Conservation (phyloP, 208 protist species). For the Herpetomonas samuelpessoai region DNA sequence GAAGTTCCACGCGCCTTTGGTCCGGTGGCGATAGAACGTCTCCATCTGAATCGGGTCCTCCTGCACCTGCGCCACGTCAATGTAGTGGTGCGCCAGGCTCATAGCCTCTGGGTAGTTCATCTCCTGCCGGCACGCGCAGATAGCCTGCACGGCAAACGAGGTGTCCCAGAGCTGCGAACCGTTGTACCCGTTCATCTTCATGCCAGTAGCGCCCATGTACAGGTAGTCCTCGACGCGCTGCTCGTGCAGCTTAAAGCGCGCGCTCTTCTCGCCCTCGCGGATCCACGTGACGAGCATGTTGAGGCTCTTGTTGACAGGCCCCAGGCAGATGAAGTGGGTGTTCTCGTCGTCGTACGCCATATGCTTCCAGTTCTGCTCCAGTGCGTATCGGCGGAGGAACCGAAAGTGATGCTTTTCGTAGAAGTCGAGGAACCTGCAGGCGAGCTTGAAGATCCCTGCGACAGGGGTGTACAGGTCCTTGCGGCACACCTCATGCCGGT, state of each 20-base stretch:
- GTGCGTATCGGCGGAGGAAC: slow-evolving; percentile 78
- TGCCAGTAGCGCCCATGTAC: slow-evolving; percentile 92
- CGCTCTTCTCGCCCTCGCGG: slow-evolving; percentile 81
- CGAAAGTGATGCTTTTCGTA: slow-evolving; percentile 68
- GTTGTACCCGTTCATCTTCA: slow-evolving; percentile 98
- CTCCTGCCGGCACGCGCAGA: slow-evolving; percentile 80
- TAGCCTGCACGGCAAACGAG: slow-evolving; percentile 94
- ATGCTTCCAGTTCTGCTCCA: slow-evolving; percentile 85
- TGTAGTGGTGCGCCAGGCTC: slow-evolving; percentile 88
- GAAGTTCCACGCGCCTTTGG: slow-evolving; percentile 97
- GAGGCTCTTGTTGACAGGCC: slow-evolving; percentile 95
- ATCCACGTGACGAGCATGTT: slow-evolving; percentile 96
- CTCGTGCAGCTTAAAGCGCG: slow-evolving; percentile 83
- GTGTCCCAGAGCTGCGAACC: slow-evolving; percentile 98
- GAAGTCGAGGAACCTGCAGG: slow-evolving; percentile 44
- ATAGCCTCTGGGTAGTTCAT: slow-evolving; percentile 63
- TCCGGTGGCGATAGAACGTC: slow-evolving; percentile 93
- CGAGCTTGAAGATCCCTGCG: slow-evolving; percentile 66
- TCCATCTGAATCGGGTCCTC: slow-evolving; percentile 83
- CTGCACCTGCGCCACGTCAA: slow-evolving; percentile 91
- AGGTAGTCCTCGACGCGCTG: slow-evolving; percentile 95
- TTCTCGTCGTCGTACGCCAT: slow-evolving; percentile 95
- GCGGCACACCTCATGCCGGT: slow-evolving; percentile 55
- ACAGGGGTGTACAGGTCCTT: slow-evolving; percentile 93
- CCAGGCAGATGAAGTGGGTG: slow-evolving; percentile 96